Percentiles rank a stretch among this genome's conserved stretches.
phyloP scores from a whole-genome alignment of 805 yeast genomes.

The Barnettozyma californica region DNA sequence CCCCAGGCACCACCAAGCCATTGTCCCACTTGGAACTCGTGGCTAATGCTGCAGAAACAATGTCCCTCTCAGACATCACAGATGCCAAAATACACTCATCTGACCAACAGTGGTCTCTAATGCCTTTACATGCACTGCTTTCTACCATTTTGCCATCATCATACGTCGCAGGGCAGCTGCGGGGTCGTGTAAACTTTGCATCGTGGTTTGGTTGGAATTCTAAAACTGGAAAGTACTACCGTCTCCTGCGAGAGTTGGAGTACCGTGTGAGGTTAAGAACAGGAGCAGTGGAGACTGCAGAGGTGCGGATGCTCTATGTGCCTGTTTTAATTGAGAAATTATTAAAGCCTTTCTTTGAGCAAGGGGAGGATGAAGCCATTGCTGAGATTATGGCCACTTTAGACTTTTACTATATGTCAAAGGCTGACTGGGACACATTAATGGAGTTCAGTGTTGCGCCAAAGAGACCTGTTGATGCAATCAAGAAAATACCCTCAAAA shows the following conservation, averaged over 20 bases:
- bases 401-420: constrained; percentile 83
- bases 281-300: constrained; percentile 69
- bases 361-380: constrained; percentile 57
- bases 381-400: constrained; percentile 58
- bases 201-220: constrained; percentile 90
- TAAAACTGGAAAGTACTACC: constrained; percentile 67
- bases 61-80: constrained; percentile 79
- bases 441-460: constrained; percentile 81
- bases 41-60: constrained; percentile 78
- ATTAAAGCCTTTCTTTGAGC: constrained; percentile 44
- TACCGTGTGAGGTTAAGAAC: constrained; percentile 81
- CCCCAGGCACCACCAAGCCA: constrained; percentile 26
- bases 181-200: constrained; percentile 72
- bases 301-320: constrained; percentile 70
- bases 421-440: constrained; percentile 87
- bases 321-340: constrained; percentile 58
- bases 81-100: constrained; percentile 80
- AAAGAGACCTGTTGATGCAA: constrained; percentile 35
- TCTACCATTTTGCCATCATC: constrained; percentile 81
- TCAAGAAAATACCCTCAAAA: constrained; percentile 68
- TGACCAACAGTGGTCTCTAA: constrained; percentile 89
- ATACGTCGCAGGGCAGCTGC: constrained; percentile 63
- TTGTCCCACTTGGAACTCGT: constrained; percentile 52
- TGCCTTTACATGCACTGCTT: constrained; percentile 86
- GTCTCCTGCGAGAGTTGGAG: constrained; percentile 81